Conservation (phyloP, 257 asterid genomes). For the Parsonsia alboflavescens region DNA sequence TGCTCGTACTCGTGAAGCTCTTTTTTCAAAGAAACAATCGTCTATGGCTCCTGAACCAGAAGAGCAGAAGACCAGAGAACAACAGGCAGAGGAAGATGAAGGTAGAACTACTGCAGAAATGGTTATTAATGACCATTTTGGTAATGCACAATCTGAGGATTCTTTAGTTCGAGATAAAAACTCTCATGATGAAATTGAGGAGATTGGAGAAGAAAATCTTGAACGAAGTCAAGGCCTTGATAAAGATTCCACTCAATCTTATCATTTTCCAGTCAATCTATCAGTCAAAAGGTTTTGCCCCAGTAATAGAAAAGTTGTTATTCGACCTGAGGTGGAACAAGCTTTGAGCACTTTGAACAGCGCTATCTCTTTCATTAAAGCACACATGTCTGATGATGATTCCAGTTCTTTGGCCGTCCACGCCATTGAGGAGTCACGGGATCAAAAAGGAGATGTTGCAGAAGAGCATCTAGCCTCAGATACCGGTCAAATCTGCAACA, state of each 20-base stretch:
- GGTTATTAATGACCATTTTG: conserved; percentile 8
- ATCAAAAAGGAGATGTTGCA: conserved; percentile 21
- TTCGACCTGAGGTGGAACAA: conserved; percentile 35
- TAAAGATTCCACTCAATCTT: conserved; percentile 13
- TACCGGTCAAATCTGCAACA: conserved; percentile 23
- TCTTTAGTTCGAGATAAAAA: conserved; percentile 15
- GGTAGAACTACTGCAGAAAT: conserved; percentile 9
- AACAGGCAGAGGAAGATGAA: background rate
- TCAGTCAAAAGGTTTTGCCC: conserved; percentile 19
- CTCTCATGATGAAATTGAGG: conserved; percentile 37
- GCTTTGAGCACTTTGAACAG: conserved; percentile 62
- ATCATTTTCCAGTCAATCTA: conserved; percentile 19
- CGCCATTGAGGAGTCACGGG: conserved; percentile 7
- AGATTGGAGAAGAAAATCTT: conserved; percentile 35
- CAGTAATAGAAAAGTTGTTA: conserved; percentile 14
- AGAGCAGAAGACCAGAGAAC: conserved; percentile 19
- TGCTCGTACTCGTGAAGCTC: conserved; percentile 44
- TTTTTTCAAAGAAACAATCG: conserved; percentile 31
- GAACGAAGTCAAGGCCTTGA: conserved; percentile 23
- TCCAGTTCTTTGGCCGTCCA: conserved; percentile 12
- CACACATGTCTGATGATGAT: conserved; percentile 22
- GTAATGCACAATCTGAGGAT: conserved; percentile 22
- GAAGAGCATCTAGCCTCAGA: conserved; percentile 24
- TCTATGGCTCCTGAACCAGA: conserved; percentile 21
- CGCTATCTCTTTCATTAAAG: conserved; percentile 49